These are phyloP conservation scores for Leptographium radiaticola DNA, from an alignment of 2,329 filamentous ascomycete genomes.

Conservation along the genomic window DNA sequence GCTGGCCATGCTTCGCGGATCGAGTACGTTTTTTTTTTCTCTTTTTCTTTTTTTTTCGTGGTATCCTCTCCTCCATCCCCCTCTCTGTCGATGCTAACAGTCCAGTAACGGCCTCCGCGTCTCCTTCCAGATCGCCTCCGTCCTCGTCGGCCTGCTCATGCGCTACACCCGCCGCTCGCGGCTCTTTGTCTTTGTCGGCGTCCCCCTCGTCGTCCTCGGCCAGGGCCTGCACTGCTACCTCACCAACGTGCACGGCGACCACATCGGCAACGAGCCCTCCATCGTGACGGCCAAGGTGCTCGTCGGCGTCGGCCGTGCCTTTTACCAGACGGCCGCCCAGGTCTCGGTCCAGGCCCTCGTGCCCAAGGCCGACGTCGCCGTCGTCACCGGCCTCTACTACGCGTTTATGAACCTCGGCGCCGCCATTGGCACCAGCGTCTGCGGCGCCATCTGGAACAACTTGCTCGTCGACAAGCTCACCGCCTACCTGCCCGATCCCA, in stretches of 20 bases:
- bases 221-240: slow-evolving; percentile 45
- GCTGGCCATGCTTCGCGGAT: slow-evolving; percentile 44
- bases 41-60: not conserved
- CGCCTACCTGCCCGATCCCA: slow-evolving; percentile 8
- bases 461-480: slow-evolving; percentile 27
- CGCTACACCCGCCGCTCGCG: slow-evolving; percentile 46
- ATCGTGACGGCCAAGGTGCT: slow-evolving; percentile 49
- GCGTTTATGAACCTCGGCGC: slow-evolving; percentile 48
- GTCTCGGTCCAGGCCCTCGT: slow-evolving; percentile 29
- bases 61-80: not conserved
- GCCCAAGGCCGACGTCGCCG: slow-evolving; percentile 40
- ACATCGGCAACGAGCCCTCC: slow-evolving; percentile 31
- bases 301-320: slow-evolving; percentile 47
- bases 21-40: slow-evolving; percentile 1
- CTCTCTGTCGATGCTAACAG: not conserved
- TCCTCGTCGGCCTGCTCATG: slow-evolving; percentile 42
- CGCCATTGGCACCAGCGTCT: slow-evolving; percentile 43
- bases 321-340: slow-evolving; percentile 40
- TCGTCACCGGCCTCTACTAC: slow-evolving; percentile 49
- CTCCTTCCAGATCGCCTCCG: slow-evolving; percentile 42
- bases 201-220: slow-evolving; percentile 45
- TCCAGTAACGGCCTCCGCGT: slow-evolving; percentile 37
- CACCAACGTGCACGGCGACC: slow-evolving; percentile 39
- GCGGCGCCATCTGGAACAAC: slow-evolving; percentile 50
- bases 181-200: slow-evolving; percentile 46